phyloP scores from a whole-genome alignment of 2,329 filamentous ascomycete species.

The Fragosphaeria purpurea region DNA sequence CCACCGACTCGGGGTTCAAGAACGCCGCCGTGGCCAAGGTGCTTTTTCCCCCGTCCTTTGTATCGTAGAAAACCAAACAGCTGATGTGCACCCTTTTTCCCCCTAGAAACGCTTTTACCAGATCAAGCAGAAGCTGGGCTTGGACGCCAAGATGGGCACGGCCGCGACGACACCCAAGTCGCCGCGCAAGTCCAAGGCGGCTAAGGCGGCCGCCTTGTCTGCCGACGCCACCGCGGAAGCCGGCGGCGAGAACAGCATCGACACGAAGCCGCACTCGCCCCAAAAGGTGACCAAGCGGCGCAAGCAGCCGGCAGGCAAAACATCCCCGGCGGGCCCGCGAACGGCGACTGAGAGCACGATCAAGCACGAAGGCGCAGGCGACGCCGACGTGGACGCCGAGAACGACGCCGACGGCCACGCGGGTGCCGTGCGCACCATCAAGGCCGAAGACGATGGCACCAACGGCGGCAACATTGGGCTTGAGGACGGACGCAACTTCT shows the following conservation, averaged over 20 bases:
- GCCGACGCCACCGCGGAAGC: slow-evolving; percentile 11
- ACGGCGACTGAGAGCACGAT: too few relatives aligned
- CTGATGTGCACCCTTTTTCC: background rate
- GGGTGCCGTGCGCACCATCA: background rate
- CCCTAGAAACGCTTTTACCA: slow-evolving; percentile 32
- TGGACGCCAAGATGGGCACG: slow-evolving; percentile 15
- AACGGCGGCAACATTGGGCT: background rate
- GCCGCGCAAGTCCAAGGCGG: background rate
- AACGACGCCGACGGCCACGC: background rate
- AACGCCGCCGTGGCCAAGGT: slow-evolving; percentile 36
- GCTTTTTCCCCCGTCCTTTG: background rate
- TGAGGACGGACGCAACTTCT: background rate
- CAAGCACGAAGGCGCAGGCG: too few relatives aligned
- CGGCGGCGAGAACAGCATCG: background rate
- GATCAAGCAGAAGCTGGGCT: slow-evolving; percentile 36
- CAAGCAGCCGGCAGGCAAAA: slow-evolving; percentile 8
- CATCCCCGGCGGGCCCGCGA: too few relatives aligned
- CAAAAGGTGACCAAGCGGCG: slow-evolving; percentile 8
- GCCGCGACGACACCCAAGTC: background rate
- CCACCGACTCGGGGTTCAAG: slow-evolving; percentile 32
- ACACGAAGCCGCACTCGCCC: background rate
- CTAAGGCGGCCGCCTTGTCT: background rate
- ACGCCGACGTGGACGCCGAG: background rate
- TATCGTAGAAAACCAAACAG: too few relatives aligned
- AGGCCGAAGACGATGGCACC: background rate